Conservation (phyloP, 371 early-diverging fungal genomes). For the Circinella umbellata region DNA sequence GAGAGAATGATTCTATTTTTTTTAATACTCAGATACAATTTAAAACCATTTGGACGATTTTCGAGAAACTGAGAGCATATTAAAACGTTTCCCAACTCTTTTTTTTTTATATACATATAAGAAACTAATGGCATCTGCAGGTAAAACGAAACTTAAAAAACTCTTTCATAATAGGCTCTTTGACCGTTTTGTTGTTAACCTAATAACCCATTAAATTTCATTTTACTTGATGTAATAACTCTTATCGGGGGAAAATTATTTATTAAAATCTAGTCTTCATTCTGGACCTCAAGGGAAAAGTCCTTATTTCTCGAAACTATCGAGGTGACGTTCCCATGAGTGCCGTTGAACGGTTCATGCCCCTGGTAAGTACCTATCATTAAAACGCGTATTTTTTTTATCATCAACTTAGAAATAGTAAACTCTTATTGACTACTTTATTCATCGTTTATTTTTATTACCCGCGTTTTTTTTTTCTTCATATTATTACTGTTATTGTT, state of each 20-base stretch:
- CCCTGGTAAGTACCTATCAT: slow-evolving; percentile 62
- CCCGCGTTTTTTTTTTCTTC: neutral
- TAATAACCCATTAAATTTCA: too few relatives aligned
- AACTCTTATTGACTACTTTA: neutral
- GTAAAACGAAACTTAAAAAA: slow-evolving; percentile 9
- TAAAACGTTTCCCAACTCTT: too few relatives aligned
- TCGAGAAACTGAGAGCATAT: too few relatives aligned
- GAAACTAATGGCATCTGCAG: slow-evolving; percentile 25
- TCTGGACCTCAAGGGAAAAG: slow-evolving; percentile 95
- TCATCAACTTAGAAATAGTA: neutral
- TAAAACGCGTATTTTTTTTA: neutral
- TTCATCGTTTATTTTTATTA: neutral
- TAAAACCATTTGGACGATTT: too few relatives aligned
- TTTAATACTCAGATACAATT: too few relatives aligned
- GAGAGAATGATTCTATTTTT: neutral
- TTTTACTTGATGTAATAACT: neutral
- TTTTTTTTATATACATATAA: neutral
- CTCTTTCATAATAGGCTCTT: too few relatives aligned
- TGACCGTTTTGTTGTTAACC: too few relatives aligned
- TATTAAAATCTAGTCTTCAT: slow-evolving; percentile 64
- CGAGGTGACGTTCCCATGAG: slow-evolving; percentile 92
- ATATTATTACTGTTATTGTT: too few relatives aligned
- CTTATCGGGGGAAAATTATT: neutral
- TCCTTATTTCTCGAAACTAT: slow-evolving; percentile 88
- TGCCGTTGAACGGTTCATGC: slow-evolving; percentile 97